Percentiles rank a stretch among this genome's conserved stretches.
phyloP scores from a whole-genome alignment of 176 grass and related monocot species.

The Rhynchospora pubera region DNA sequence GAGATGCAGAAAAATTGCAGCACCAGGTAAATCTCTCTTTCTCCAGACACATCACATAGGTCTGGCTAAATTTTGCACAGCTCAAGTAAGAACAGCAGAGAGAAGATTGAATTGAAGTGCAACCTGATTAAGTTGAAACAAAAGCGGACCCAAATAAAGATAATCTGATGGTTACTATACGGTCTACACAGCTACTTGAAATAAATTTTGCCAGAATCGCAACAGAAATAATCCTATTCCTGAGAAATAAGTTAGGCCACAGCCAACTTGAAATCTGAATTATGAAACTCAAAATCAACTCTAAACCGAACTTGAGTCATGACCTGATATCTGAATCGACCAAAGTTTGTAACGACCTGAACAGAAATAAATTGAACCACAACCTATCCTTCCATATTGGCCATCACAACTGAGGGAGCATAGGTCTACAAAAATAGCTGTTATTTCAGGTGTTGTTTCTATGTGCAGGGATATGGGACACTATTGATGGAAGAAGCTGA shows the following conservation, averaged over 20 bases:
- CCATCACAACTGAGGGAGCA: neutral
- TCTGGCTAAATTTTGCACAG: neutral
- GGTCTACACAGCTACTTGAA: neutral
- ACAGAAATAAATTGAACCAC: neutral
- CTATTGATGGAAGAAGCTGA: conserved; percentile 99
- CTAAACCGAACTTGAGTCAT: neutral
- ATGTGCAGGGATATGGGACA: conserved; percentile 71
- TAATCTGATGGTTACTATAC: neutral
- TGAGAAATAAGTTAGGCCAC: neutral
- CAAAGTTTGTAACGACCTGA: neutral
- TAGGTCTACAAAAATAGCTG: no score
- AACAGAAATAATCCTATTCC: neutral
- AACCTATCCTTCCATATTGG: neutral
- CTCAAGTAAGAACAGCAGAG: neutral
- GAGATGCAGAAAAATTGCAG: conserved; percentile 75
- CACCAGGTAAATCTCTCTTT: conserved; percentile 56
- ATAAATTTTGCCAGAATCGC: neutral
- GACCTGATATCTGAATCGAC: neutral
- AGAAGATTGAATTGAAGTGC: neutral
- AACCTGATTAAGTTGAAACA: neutral
- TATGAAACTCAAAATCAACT: neutral
- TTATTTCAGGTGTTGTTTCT: neutral
- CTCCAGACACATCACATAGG: neutral
- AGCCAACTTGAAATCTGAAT: neutral
- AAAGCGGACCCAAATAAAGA: neutral